These are phyloP conservation scores for Alternaria sp. DNA, from an alignment of 2,329 filamentous ascomycete species.

Conservation along the genomic window DNA sequence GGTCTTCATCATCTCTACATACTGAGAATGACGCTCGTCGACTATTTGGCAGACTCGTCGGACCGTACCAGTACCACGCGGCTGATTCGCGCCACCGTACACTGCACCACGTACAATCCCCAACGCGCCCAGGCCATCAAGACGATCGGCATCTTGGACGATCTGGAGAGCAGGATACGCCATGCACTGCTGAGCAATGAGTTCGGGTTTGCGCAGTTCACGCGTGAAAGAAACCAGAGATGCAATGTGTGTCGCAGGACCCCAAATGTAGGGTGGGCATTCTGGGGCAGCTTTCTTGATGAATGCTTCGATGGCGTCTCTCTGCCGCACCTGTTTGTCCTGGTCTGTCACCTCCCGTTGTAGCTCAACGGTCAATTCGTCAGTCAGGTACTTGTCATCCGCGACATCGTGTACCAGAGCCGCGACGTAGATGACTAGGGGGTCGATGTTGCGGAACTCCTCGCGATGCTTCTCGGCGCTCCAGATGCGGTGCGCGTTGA, in stretches of 20 bases:
- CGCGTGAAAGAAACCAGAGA: conserved; percentile 77
- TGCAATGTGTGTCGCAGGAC: conserved; percentile 72
- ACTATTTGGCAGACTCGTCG: conserved; percentile 14
- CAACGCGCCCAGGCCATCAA: conserved; percentile 83
- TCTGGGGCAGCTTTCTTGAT: background rate
- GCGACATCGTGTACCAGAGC: conserved; percentile 76
- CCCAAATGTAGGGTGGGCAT: conserved; percentile 60
- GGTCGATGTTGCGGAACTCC: conserved; percentile 51
- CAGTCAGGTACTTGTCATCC: conserved; percentile 72
- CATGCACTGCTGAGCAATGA: conserved; percentile 61
- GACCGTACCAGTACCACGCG: conserved; percentile 50
- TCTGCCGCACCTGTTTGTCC: conserved; percentile 57
- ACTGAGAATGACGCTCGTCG: conserved; percentile 13
- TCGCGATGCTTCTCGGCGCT: conserved; percentile 51
- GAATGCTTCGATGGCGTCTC: conserved; percentile 44
- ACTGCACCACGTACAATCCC: conserved; percentile 27
- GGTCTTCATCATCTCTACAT: conserved; percentile 29
- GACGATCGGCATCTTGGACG: conserved; percentile 86
- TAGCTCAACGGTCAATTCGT: background rate
- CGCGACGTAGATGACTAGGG: conserved; percentile 67
- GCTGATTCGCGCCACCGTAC: conserved; percentile 40
- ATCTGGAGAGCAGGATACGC: conserved; percentile 72
- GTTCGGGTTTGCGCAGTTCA: conserved; percentile 68
- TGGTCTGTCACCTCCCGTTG: conserved; percentile 25
- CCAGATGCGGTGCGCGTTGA: conserved; percentile 70